Conservation (phyloP, 257 asterid species). For the Oldenlandia corymbosa region DNA sequence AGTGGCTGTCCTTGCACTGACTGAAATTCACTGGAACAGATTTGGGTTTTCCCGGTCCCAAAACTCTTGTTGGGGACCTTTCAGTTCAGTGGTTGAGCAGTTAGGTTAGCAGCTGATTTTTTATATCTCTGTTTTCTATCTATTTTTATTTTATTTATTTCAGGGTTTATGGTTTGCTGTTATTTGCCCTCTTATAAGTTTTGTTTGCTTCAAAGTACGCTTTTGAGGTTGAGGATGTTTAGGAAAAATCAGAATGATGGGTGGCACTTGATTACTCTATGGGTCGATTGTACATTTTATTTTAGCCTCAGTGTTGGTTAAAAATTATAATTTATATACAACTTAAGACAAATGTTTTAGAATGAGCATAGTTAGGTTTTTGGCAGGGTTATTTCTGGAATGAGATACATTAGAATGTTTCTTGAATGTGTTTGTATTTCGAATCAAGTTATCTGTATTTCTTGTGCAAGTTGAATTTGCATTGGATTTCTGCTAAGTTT, state of each 20-base stretch:
- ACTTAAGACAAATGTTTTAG: too few species aligned
- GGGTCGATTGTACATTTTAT: background rate
- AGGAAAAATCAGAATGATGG: conserved; percentile 3
- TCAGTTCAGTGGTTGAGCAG: conserved; percentile 57
- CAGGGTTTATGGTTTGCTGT: background rate
- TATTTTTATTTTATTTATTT: conserved; percentile 1
- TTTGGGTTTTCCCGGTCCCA: conserved; percentile 44
- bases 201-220: background rate
- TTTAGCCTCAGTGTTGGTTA: background rate
- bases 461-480: background rate
- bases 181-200: background rate
- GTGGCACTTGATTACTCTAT: background rate
- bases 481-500: background rate
- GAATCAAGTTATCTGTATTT: background rate
- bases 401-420: background rate
- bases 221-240: background rate
- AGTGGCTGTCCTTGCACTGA: conserved; percentile 46
- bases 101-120: conserved; percentile 54
- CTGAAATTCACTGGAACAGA: conserved; percentile 53
- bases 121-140: conserved; percentile 12
- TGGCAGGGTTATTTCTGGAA: background rate
- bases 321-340: background rate
- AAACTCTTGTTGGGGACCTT: conserved; percentile 59
- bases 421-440: background rate
- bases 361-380: background rate